Base-by-base conservation (phyloP, 495 filamentous ascomycete genomes). In the Xanthoparmelia taractica region DNA sequence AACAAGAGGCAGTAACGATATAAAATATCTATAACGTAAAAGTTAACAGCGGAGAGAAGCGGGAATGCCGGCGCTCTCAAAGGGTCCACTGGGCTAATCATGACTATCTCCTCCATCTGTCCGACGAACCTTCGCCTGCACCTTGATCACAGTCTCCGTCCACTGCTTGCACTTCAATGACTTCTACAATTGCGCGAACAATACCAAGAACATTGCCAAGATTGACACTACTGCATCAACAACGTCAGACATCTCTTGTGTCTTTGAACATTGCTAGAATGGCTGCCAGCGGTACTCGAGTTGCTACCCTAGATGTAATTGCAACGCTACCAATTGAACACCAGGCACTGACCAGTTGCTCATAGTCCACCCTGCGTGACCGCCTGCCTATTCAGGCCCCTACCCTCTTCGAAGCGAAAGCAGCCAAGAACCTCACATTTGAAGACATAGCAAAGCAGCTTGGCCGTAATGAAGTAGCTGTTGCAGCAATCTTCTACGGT, bases 401-500 rank as follows among this genome's bases (percentile, higher is more conserved):
- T 50, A 84, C 86, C 27, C 90, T 98, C 69, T 96, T 98, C 79
- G 77, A 82, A 18, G 90, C 88, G 65, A 98, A 98, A 75, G 85
- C 90, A 36, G 68, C 73, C 40, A 85, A 85, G 68, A 79, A 83
- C 57, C 80, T 96, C 34, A 89, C 81, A 73, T 98, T 98, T 68
- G 90, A 91, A 69, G 72, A 82, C 27, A 94, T 98, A 70, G 91
- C 83, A 29, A 71, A 84, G 66, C 73, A 86, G 31, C 81, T 97
- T 50, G 88, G 86, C 17, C 91, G 94, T 57, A 85, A 87, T 67
- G 94, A 98, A 74, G 92, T 98, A 8, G 90, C 92, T 31, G 82
- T 90, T 2, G 94, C 94, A 2, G 94, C 93, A 1, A 78, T 98
- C 62, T 97, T 98, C 82, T 97, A 97, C 76, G 92, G 94, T 43